phyloP scores from a whole-genome alignment of 1,284 basidiomycete species.

The Apiotrichum siamense region DNA sequence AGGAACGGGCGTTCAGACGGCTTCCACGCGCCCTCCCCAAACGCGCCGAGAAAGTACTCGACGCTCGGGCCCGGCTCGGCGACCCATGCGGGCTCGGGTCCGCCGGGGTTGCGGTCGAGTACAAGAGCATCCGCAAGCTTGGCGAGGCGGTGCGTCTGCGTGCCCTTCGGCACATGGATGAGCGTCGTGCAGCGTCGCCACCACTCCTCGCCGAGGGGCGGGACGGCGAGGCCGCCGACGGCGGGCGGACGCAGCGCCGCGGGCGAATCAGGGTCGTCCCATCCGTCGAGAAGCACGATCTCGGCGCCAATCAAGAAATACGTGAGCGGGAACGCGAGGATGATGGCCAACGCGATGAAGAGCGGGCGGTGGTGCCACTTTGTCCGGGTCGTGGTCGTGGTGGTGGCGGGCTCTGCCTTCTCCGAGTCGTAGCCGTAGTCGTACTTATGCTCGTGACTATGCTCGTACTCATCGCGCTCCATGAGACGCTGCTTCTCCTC shows the following conservation, averaged over 20 bases:
- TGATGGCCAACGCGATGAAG: background rate
- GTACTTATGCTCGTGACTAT: too few species aligned
- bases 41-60: conserved; percentile 65
- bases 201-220: background rate
- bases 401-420: too few species aligned
- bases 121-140: conserved; percentile 14
- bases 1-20: conserved; percentile 73
- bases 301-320: background rate
- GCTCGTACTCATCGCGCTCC: too few species aligned
- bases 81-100: conserved; percentile 45
- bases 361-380: too few species aligned
- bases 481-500: too few species aligned
- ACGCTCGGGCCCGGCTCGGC: conserved; percentile 69
- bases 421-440: too few species aligned
- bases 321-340: background rate
- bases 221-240: background rate
- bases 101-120: background rate
- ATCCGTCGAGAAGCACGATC: background rate
- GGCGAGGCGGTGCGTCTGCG: conserved; percentile 14
- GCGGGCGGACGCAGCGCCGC: background rate
- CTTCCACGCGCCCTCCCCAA: conserved; percentile 55
- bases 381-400: too few species aligned
- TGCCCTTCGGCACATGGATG: conserved; percentile 10
- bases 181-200: conserved; percentile 8
- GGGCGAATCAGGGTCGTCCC: background rate